A percentile compares a stretch with the other conserved stretches of the same genome.
Conservation (phyloP, 331 rosid genomes). For the Acacia pycnantha region DNA sequence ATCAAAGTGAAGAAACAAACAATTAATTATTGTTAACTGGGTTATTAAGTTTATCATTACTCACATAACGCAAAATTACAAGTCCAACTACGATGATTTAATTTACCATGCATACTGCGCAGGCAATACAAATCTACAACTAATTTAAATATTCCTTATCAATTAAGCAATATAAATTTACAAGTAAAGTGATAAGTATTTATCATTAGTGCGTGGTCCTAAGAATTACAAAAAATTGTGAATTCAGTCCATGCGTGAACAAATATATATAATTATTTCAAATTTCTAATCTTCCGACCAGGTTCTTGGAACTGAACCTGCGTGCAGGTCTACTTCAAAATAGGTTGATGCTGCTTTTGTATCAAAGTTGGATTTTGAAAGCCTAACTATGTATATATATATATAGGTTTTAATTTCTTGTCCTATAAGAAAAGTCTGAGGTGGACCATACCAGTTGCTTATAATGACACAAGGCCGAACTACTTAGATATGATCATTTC, state of each 20-base stretch:
- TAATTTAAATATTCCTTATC: too few relatives aligned
- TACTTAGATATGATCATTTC: neutral
- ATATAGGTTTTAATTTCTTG: too few relatives aligned
- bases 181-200: neutral
- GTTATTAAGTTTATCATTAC: too few relatives aligned
- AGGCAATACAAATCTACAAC: too few relatives aligned
- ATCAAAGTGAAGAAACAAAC: too few relatives aligned
- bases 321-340: neutral
- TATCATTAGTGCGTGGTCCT: neutral
- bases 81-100: too few relatives aligned
- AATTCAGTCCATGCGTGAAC: too few relatives aligned
- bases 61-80: neutral
- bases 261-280: too few relatives aligned
- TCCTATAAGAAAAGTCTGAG: neutral
- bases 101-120: too few relatives aligned
- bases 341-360: neutral
- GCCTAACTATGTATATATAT: neutral
- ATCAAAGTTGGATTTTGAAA: constrained; percentile 4
- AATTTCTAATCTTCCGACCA: neutral
- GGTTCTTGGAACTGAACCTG: constrained; percentile 14
- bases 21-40: too few relatives aligned
- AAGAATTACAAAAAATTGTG: neutral
- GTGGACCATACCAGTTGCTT: constrained; percentile 18
- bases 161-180: too few relatives aligned
- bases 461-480: neutral